Evolutionary conservation across 805 yeast species (phyloP).

Genomic region (Candida boidinii): DNA sequence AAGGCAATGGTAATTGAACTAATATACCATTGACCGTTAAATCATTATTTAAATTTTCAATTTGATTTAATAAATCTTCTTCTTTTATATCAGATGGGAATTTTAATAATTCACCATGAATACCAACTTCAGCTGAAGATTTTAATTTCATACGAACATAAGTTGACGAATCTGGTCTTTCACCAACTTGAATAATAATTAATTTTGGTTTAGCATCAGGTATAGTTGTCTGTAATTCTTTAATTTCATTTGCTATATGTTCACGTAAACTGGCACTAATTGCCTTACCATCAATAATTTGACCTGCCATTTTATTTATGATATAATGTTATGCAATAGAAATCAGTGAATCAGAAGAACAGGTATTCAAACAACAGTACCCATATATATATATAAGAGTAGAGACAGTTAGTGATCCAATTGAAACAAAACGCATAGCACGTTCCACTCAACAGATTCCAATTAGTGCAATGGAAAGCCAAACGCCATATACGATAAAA

Average conservation of each 20-base stretch:
- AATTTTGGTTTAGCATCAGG: slow-evolving; percentile 64
- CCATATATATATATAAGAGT: no score
- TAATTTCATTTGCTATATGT: slow-evolving; percentile 43
- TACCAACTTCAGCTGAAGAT: slow-evolving; percentile 80
- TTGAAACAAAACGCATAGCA: no score
- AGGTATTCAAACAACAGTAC: no score
- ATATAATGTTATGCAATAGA: no score
- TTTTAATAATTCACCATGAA: slow-evolving; percentile 56
- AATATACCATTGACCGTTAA: slow-evolving; percentile 76
- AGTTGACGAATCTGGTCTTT: slow-evolving; percentile 82
- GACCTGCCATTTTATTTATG: no score
- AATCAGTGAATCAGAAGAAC: no score
- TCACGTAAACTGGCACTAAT: slow-evolving; percentile 40
- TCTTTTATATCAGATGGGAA: slow-evolving; percentile 58
- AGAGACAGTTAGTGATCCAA: no score
- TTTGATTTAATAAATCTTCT: slow-evolving; percentile 46
- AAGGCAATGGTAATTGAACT: slow-evolving; percentile 86
- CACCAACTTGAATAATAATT: slow-evolving; percentile 85
- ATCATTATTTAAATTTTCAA: slow-evolving; percentile 64
- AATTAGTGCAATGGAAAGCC: no score
- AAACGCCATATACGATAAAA: no score
- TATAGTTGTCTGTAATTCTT: slow-evolving; percentile 29
- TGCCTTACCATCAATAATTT: slow-evolving; percentile 57
- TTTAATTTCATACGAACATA: slow-evolving; percentile 88
- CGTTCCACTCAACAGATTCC: no score